Evolutionary conservation across 2,329 filamentous ascomycete species (phyloP), one percentile per base, ranked within the genome.

Genomic region (Hortaea sp.): DNA sequence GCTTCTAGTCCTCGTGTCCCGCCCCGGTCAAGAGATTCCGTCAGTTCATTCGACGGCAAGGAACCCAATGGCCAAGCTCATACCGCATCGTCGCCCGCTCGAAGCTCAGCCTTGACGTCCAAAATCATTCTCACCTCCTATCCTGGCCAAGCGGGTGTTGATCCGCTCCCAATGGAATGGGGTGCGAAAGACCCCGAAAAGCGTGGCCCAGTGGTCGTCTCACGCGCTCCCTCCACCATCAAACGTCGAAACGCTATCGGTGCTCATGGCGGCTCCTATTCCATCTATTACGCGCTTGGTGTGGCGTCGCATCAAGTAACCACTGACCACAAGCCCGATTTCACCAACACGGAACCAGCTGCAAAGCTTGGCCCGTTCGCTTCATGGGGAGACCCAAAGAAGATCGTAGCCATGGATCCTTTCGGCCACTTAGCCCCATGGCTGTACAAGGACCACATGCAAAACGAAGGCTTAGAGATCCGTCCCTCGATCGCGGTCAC

Each of bases 401-500:
- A 95, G 73, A 97, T 98, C 52, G 90, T 97, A 10, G 87, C 90
- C 12, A 95, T 98, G 88, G 92, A 97, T 63, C 90, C 90, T 0
- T 86, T 84, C 65, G 90, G 92, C 5, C 92, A 97, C 69, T 71
- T 95, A 49, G 78, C 84, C 6, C 86, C 87, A 6, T 89, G 84
- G 82, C 69, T 94, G 30, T 94, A 84, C 70, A 85, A 84, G 53
- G 81, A 90, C 51, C 75, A 79, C 39, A 88, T 92, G 58, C 75
- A 85, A 42, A 80, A 83, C 43, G 81, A 95, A 39, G 79, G 87
- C 56, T 77, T 94, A 32, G 87, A 95, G 62, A 85, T 94, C 53
- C 78, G 88, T 35, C 89, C 89, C 4, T 94, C 88, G 0, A 95
- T 63, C 31, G 89, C 89, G 10, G 79, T 95, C 43, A 95, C 89